These are phyloP conservation scores for Benincasa hispida DNA, from an alignment of 306 rosid genomes.

Conservation along the genomic window DNA sequence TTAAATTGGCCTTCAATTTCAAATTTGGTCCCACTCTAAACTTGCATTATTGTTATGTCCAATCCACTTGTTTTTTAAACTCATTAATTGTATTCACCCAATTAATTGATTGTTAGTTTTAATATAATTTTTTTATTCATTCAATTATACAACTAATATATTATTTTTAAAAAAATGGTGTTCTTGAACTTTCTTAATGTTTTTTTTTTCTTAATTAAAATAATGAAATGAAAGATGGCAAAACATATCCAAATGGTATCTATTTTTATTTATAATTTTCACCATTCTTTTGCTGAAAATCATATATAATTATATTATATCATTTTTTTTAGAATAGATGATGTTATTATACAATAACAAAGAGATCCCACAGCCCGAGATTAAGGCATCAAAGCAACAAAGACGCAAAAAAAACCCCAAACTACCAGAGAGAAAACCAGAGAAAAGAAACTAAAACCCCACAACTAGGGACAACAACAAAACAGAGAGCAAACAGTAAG, in stretches of 20 bases:
- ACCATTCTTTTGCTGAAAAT: too few species aligned
- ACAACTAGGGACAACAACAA: too few species aligned
- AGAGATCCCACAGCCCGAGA: too few species aligned
- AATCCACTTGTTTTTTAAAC: slow-evolving; percentile 3
- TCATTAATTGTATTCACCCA: slow-evolving; percentile 1
- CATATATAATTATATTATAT: too few species aligned
- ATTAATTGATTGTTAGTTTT: not conserved
- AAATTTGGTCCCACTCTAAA: slow-evolving; percentile 4
- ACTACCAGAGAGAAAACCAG: too few species aligned
- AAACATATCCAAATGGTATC: not conserved
- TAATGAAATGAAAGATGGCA: not conserved
- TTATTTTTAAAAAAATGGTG: not conserved
- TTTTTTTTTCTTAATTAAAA: not conserved
- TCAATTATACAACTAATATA: not conserved
- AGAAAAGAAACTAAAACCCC: too few species aligned
- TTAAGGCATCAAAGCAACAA: too few species aligned
- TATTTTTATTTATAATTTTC: not conserved
- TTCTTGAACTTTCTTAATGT: not conserved
- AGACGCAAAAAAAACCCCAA: too few species aligned
- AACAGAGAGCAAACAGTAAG: too few species aligned
- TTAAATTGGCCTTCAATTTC: not conserved
- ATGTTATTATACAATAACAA: too few species aligned
- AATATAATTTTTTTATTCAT: not conserved
- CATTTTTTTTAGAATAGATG: too few species aligned
- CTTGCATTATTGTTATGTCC: slow-evolving; percentile 3